Evolutionary conservation across 2,329 filamentous ascomycete species (phyloP).

Genomic region (Talaromyces sp.): DNA sequence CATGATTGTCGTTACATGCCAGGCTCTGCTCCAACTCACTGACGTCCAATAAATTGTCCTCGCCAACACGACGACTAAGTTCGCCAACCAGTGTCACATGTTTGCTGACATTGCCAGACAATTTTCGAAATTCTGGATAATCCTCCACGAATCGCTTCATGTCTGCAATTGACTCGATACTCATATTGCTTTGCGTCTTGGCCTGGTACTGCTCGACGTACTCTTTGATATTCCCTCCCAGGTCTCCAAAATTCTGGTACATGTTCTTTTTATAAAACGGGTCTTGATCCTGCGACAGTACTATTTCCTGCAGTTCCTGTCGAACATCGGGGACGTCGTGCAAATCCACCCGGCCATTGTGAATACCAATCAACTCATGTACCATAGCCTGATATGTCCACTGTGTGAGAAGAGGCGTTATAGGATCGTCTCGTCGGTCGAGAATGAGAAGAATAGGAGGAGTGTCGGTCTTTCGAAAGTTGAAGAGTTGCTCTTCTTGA

Average conservation of each 20-base stretch:
- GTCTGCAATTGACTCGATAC: constrained; percentile 93
- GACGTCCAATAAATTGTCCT: constrained; percentile 87
- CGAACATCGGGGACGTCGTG: constrained; percentile 78
- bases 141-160: constrained; percentile 99
- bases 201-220: constrained; percentile 98
- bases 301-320: constrained; percentile 87
- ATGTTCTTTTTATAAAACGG: constrained; percentile 99
- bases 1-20: constrained; percentile 94
- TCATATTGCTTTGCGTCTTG: constrained; percentile 93
- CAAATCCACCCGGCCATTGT: constrained; percentile 90
- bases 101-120: constrained; percentile 97
- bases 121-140: constrained; percentile 94
- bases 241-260: constrained; percentile 95
- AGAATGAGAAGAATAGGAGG: constrained; percentile 87
- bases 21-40: constrained; percentile 96
- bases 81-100: constrained; percentile 96
- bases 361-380: constrained; percentile 88
- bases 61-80: constrained; percentile 79
- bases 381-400: constrained; percentile 99
- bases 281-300: constrained; percentile 93
- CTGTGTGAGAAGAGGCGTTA: constrained; percentile 89
- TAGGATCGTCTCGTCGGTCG: constrained; percentile 88
- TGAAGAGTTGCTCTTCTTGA: constrained; percentile 93
- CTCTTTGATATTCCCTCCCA: constrained; percentile 95
- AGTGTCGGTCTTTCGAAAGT: constrained; percentile 92